Percentiles rank a stretch among this genome's conserved stretches.
These are phyloP conservation scores for Sodiomyces alkalinus DNA, from an alignment of 2,329 filamentous ascomycete species.

Conservation along the genomic window DNA sequence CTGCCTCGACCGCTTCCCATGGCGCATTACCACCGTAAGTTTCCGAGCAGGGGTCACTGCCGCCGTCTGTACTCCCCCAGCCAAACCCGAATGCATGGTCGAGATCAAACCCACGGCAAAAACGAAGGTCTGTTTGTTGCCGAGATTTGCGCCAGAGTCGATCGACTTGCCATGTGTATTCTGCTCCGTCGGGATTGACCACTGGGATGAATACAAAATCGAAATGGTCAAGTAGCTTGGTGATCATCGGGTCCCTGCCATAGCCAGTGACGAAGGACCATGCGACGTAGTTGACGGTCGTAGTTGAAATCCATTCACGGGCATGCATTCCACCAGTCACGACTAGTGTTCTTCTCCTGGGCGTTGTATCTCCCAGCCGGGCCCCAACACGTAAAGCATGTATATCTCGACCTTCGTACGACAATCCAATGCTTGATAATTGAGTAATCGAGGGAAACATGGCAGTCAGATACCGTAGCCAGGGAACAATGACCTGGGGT, in stretches of 20 bases:
- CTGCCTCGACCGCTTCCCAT: constrained; percentile 72
- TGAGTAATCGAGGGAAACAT: constrained; percentile 76
- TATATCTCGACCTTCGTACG: constrained; percentile 78
- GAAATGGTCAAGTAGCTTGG: constrained; percentile 65
- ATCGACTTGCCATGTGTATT: constrained; percentile 85
- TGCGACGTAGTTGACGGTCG: constrained; percentile 78
- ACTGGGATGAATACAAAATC: constrained; percentile 83
- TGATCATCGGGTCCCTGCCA: constrained; percentile 55
- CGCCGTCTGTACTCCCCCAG: constrained; percentile 56
- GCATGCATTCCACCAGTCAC: constrained; percentile 82
- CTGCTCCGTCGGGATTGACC: constrained; percentile 85
- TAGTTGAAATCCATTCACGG: constrained; percentile 90
- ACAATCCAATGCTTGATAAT: constrained; percentile 63
- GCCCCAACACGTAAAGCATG: constrained; percentile 62
- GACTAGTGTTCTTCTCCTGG: constrained; percentile 54
- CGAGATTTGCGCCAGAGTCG: constrained; percentile 91
- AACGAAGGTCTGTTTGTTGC: constrained; percentile 65
- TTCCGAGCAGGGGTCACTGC: constrained; percentile 72
- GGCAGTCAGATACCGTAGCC: constrained; percentile 80
- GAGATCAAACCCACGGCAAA: constrained; percentile 79
- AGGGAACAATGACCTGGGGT: constrained; percentile 49
- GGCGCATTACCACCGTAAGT: constrained; percentile 72
- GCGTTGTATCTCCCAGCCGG: constrained; percentile 25
- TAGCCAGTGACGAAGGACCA: constrained; percentile 78
- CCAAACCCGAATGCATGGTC: constrained; percentile 76